Base-by-base conservation (phyloP, 2,329 filamentous ascomycete species). In the Hymenoscyphus scutula region DNA sequence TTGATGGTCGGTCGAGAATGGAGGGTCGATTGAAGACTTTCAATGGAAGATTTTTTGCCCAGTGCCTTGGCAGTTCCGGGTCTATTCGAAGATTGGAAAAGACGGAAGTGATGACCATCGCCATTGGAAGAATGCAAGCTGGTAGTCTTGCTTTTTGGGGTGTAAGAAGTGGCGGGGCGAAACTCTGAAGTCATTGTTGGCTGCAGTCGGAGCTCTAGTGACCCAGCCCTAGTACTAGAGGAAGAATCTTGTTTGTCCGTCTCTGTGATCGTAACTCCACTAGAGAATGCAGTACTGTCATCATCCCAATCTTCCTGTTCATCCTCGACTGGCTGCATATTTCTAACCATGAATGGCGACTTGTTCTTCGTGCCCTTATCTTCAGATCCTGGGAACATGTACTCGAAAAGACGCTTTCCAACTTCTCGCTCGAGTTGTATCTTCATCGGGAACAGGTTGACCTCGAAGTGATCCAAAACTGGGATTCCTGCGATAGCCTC, bases 401-500 rank as follows among this genome's bases (percentile, higher is more conserved):
- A 99, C 77, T 97, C 93, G 69, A 99, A 97, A 1, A 99, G 81
- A 69, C 89, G 92, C 78, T 96, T 94, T 53, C 93, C 94, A 56
- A 97, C 88, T 70, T 98, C 93, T 38, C 88, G 89, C 76, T 99
- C 95, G 38, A 99, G 81, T 74, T 99, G 95, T 25, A 99, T 88
- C 76, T 92, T 96, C 74, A 99, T 84, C 0, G 95, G 96, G 75
- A 96, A 93, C 23, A 99, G 79, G 61, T 93, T 92, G 61, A 99
- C 91, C 75, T 98, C 93, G 72, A 99, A 99, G 71, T 96, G 90
- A 70, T 98, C 94, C 81, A 99, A 91, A 34, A 99, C 93, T 0
- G 94, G 92, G 65, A 99, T 99, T 56, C 95, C 95, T 41, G 94
- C 95, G 75, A 99, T 97, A 7, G 95, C 93, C 77, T 99, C 95